Percentiles rank a stretch among this genome's conserved stretches.
These are phyloP conservation scores for Kuraishia cidri DNA, from an alignment of 805 yeast species.

Conservation along the genomic window DNA sequence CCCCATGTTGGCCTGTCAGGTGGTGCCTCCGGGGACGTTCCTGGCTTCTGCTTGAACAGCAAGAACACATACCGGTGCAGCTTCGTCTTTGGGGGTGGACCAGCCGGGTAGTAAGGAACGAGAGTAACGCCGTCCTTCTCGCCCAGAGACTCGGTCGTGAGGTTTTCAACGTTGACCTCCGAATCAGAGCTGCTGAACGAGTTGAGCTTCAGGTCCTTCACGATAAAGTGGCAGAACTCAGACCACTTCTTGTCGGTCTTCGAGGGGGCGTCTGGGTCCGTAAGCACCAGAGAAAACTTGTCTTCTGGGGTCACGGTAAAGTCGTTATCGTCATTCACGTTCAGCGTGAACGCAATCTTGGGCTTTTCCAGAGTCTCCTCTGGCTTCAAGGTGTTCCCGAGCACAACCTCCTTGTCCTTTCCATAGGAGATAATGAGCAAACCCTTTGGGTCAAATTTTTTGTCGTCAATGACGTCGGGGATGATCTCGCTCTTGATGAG, in stretches of 20 bases:
- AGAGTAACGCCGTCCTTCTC: conserved; percentile 28
- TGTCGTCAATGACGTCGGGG: conserved; percentile 42
- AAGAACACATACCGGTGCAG: conserved; percentile 81
- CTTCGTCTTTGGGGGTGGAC: conserved; percentile 83
- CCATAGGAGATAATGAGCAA: conserved; percentile 59
- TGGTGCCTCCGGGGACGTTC: conserved; percentile 27
- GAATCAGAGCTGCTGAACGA: conserved; percentile 24
- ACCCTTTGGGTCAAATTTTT: conserved; percentile 30
- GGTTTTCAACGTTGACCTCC: conserved; percentile 16
- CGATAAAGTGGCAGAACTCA: conserved; percentile 73
- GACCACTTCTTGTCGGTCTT: conserved; percentile 80
- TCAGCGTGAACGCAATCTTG: conserved; percentile 53
- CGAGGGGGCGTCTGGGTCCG: conserved; percentile 95
- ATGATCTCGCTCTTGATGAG: conserved; percentile 36
- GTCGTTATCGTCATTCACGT: conserved; percentile 27
- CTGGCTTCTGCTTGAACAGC: conserved; percentile 57
- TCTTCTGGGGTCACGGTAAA: conserved; percentile 34
- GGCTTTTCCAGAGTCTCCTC: conserved; percentile 66
- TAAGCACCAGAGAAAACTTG: conserved; percentile 64
- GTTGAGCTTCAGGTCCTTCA: conserved; percentile 41
- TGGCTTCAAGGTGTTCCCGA: conserved; percentile 68
- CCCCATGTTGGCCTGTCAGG: conserved; percentile 75
- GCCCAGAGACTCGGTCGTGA: conserved; percentile 22
- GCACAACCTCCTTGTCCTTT: conserved; percentile 50
- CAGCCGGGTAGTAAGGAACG: conserved; percentile 70